Percentiles rank a stretch among this genome's conserved stretches.
phyloP scores from a whole-genome alignment of 306 rosid species.

The Gynostemma pentaphyllum region DNA sequence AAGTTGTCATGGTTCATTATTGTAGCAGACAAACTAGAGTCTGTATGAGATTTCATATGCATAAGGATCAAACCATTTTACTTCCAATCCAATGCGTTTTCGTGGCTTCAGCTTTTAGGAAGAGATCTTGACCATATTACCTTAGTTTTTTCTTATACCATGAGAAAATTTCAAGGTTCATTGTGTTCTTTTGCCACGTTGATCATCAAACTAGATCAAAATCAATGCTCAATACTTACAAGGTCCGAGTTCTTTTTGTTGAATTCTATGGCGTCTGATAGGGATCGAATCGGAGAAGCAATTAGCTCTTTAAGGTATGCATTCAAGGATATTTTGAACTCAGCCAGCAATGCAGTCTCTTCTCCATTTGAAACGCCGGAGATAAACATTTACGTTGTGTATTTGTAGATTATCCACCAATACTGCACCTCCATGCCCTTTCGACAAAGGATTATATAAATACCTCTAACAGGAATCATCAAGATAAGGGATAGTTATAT shows the following conservation, averaged over 20 bases:
- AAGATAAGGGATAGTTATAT: neutral
- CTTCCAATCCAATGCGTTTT: slow-evolving; percentile 25
- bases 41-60: neutral
- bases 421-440: slow-evolving; percentile 19
- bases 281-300: slow-evolving; percentile 18
- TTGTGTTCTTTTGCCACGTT: neutral
- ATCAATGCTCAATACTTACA: slow-evolving; percentile 12
- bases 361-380: slow-evolving; percentile 7
- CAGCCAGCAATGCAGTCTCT: slow-evolving; percentile 3
- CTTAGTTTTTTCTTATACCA: slow-evolving; percentile 10
- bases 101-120: slow-evolving; percentile 31
- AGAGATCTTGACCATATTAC: slow-evolving; percentile 33
- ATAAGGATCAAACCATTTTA: neutral
- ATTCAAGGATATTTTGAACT: slow-evolving; percentile 25
- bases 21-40: neutral
- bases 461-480: neutral
- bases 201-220: neutral
- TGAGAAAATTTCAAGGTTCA: neutral
- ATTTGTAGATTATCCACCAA: slow-evolving; percentile 24
- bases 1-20: neutral
- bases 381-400: slow-evolving; percentile 1
- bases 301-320: slow-evolving; percentile 18
- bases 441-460: neutral
- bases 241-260: slow-evolving; percentile 13
- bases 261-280: slow-evolving; percentile 23